Evolutionary conservation across 305 asterid species (phyloP).

Genomic region (Solanum chacoense): DNA sequence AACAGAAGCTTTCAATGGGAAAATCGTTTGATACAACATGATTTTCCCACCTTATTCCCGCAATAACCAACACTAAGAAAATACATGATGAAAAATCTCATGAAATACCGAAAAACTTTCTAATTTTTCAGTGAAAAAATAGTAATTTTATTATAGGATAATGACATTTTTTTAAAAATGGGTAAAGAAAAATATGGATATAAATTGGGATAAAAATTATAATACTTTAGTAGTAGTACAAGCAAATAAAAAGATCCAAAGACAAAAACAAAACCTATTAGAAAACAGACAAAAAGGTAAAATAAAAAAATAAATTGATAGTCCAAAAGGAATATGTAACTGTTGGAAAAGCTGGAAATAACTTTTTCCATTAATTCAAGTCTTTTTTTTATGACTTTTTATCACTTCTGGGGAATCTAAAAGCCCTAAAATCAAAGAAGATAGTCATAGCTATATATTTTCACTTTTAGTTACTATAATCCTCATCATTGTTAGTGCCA

Average conservation of each 20-base stretch:
- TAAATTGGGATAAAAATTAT: not conserved
- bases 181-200: not conserved
- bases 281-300: not conserved
- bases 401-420: not conserved
- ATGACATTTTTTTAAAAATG: not conserved
- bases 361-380: not conserved
- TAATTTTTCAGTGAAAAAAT: not conserved
- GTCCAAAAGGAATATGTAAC: conserved; percentile 1
- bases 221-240: not conserved
- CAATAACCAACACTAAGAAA: not conserved
- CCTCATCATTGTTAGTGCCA: not conserved
- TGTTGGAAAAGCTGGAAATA: conserved; percentile 1
- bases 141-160: no score
- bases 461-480: not conserved
- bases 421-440: conserved; percentile 5
- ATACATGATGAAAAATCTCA: not conserved
- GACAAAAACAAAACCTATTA: conserved; percentile 26
- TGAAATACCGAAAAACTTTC: rapidly evolving
- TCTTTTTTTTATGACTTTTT: not conserved
- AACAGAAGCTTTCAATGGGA: no score
- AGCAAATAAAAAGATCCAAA: conserved; percentile 35
- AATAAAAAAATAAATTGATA: not conserved
- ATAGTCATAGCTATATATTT: not conserved
- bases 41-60: not conserved
- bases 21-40: not conserved